Conservation (phyloP, 257 asterid genomes). For the Solanum paucissectum region DNA sequence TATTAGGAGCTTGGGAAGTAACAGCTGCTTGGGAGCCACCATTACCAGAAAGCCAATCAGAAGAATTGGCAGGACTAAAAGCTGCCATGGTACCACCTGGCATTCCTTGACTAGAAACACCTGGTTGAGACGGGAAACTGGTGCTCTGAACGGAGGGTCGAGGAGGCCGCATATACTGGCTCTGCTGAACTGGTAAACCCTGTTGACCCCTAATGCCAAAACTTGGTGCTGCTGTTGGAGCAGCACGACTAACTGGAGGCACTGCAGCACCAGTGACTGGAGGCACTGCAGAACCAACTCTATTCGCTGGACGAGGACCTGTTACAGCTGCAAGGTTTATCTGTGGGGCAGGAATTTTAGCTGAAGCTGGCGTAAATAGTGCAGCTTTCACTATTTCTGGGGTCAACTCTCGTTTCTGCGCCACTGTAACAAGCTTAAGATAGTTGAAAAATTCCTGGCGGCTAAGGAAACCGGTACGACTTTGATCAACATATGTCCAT, state of each 20-base stretch:
- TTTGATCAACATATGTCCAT: constrained; percentile 58
- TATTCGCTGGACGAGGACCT: constrained; percentile 34
- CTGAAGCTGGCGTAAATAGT: constrained; percentile 73
- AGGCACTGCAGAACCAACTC: constrained; percentile 30
- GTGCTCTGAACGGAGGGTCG: constrained; percentile 39
- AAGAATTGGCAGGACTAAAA: constrained; percentile 31
- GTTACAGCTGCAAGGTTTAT: constrained; percentile 41
- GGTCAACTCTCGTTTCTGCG: constrained; percentile 86
- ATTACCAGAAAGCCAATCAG: constrained; percentile 34
- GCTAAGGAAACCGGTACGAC: constrained; percentile 62
- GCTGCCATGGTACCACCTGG: constrained; percentile 29
- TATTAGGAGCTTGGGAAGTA: constrained; percentile 46
- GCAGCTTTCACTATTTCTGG: constrained; percentile 95
- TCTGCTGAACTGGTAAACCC: constrained; percentile 43
- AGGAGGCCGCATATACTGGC: constrained; percentile 43
- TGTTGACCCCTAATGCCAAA: constrained; percentile 33
- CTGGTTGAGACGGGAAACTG: constrained; percentile 45
- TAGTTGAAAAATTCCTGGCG: constrained; percentile 86
- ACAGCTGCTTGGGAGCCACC: constrained; percentile 33
- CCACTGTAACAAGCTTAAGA: constrained; percentile 94
- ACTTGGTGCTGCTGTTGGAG: constrained; percentile 36
- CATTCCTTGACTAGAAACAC: constrained; percentile 35
- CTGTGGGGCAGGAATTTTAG: constrained; percentile 93
- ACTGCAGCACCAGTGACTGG: constrained; percentile 25
- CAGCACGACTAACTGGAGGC: constrained; percentile 24